Evolutionary conservation across 1,139 yeast species (phyloP).

Genomic region (Yamadazyma kanchanaburiensis): DNA sequence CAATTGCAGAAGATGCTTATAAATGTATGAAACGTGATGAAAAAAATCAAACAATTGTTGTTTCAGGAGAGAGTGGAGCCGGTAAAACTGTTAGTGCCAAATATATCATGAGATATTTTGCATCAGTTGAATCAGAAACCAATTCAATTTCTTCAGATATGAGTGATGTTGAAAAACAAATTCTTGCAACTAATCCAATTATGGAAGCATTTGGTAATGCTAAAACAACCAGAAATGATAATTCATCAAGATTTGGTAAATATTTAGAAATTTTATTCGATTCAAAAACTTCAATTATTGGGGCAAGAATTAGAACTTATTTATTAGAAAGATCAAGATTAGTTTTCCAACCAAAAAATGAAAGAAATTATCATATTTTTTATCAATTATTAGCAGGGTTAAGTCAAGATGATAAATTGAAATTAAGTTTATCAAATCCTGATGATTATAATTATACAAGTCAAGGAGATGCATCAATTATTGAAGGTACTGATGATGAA

Average conservation of each 20-base stretch:
- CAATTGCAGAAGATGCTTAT: conserved; percentile 98
- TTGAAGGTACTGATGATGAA: conserved; percentile 79
- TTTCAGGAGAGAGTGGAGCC: conserved; percentile 97
- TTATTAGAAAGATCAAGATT: conserved; percentile 89
- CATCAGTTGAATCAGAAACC: conserved; percentile 78
- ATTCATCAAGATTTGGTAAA: conserved; percentile 96
- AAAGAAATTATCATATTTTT: conserved; percentile 93
- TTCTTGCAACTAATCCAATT: conserved; percentile 94
- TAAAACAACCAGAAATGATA: conserved; percentile 94
- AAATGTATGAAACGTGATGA: conserved; percentile 86
- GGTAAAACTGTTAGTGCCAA: conserved; percentile 98
- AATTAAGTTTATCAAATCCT: conserved; percentile 60
- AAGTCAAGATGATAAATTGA: conserved; percentile 52
- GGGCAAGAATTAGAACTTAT: conserved; percentile 92
- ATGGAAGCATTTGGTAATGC: conserved; percentile 99
- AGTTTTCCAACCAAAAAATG: conserved; percentile 86
- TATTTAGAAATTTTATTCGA: conserved; percentile 89
- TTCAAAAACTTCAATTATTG: conserved; percentile 70
- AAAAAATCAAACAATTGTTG: conserved; percentile 91
- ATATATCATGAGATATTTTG: conserved; percentile 96
- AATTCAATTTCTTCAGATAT: conserved; percentile 53
- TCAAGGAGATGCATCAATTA: conserved; percentile 80
- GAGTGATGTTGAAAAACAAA: conserved; percentile 91
- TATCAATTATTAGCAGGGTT: conserved; percentile 88
- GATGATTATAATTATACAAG: conserved; percentile 78